Percentiles rank a stretch among this genome's conserved stretches.
phyloP scores from a whole-genome alignment of 108 stramenopile genomes.

The Fragilariopsis cylindrus region DNA sequence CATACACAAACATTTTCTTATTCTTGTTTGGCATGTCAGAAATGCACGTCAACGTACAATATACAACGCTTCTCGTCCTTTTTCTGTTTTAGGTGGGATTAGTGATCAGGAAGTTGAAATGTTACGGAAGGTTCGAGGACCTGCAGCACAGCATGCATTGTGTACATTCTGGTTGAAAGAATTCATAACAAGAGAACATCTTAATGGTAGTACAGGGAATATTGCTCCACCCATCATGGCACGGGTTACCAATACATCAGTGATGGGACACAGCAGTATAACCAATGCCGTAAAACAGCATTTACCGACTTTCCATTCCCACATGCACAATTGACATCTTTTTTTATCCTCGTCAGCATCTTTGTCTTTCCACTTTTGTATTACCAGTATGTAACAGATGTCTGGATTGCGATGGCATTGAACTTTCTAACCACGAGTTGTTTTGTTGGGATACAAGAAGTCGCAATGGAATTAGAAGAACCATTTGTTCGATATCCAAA shows the following conservation, averaged over 20 bases:
- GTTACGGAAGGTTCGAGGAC: conserved; percentile 56
- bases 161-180: conserved; percentile 67
- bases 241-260: conserved; percentile 55
- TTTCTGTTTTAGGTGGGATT: conserved; percentile 67
- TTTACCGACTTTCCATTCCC: conserved; percentile 81
- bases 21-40: conserved; percentile 56
- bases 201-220: conserved; percentile 57
- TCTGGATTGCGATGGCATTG: conserved; percentile 41
- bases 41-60: conserved; percentile 47
- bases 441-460: conserved; percentile 65
- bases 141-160: conserved; percentile 62
- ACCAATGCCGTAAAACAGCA: conserved; percentile 71
- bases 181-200: conserved; percentile 62
- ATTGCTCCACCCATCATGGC: conserved; percentile 55
- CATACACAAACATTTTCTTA: conserved; percentile 19
- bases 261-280: conserved; percentile 60
- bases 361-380: conserved; percentile 58
- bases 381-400: conserved; percentile 38
- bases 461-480: conserved; percentile 58
- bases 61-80: conserved; percentile 75
- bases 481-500: conserved; percentile 68
- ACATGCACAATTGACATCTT: conserved; percentile 51
- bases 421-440: conserved; percentile 52
- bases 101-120: conserved; percentile 53
- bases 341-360: conserved; percentile 31